Conservation (phyloP, 1,284 basidiomycete species). For the Fomitopsis palustris region DNA sequence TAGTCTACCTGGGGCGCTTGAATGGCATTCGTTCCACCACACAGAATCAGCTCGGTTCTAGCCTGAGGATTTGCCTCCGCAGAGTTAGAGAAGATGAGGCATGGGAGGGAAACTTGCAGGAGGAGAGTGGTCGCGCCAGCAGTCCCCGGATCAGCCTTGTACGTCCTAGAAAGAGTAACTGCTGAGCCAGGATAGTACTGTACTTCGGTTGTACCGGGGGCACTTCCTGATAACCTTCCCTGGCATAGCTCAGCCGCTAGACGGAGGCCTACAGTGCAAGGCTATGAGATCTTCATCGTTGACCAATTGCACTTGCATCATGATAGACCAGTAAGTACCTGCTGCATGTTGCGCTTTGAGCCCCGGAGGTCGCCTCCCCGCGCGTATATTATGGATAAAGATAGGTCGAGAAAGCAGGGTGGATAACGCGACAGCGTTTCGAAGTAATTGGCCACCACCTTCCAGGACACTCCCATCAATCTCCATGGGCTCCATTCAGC, state of each 20-base stretch:
- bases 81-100: conserved; percentile 49
- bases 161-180: conserved; percentile 41
- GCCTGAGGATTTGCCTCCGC: conserved; percentile 5
- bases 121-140: conserved; percentile 69
- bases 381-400: conserved; percentile 56
- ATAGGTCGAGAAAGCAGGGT: conserved; percentile 56
- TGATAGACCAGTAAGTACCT: conserved; percentile 35
- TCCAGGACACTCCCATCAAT: conserved; percentile 46
- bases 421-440: conserved; percentile 61
- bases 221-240: conserved; percentile 48
- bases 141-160: conserved; percentile 58
- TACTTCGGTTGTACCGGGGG: conserved; percentile 45
- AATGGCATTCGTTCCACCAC: conserved; percentile 68
- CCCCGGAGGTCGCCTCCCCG: conserved; percentile 52
- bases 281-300: background rate
- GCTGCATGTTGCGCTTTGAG: conserved; percentile 67
- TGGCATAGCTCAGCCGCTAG: conserved; percentile 57
- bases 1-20: conserved; percentile 73
- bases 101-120: conserved; percentile 66
- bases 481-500: background rate
- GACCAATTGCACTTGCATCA: background rate
- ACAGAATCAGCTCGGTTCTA: conserved; percentile 50
- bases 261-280: conserved; percentile 45
- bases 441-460: conserved; percentile 71
- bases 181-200: conserved; percentile 45